Base-by-base conservation (phyloP, 495 filamentous ascomycete genomes). In the Massariosphaeria phaeospora region DNA sequence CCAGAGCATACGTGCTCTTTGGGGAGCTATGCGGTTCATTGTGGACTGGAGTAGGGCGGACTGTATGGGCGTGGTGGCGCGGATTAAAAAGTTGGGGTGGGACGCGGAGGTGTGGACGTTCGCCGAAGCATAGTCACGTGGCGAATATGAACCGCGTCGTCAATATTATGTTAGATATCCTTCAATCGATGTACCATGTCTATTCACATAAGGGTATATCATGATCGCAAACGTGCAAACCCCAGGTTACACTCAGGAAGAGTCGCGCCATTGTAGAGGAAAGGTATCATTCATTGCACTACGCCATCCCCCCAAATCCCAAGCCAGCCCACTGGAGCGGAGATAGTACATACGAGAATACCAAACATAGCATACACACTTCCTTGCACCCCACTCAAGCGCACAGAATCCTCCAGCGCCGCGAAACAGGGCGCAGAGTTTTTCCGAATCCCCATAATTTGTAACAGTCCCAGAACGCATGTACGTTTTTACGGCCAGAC, bases 1-100 rank as follows among this genome's bases (percentile, higher is more conserved):
- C 70, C 70, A 73, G 57, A 70, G 61, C 52, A 40, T 27, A 24
- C 52, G 61, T 39, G 55, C 53, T 54, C 52, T 55, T 42, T 38
- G 24, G 35, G 57, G 56, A 23, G 56, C 18, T 15, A 62, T 46
- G 11, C 34, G 7, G 24, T 49, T 52, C 55, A 61, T 63, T 26
- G 40, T 44, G 39, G 12, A n/a, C 1, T 2, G n/a, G 39, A 23
- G n/a, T 29, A 15, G 29, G 57, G 21, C 18, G 29, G 30, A 27
- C 51, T 44, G 50, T n/a, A 11, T n/a, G 27, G 17, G 38, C 3
- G 24, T 11, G 10, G 26, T 11, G 38, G n/a, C 12, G 23, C 3
- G 2, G 11, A 15, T 23, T 10, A 52, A 61, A 52, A 61, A 41
- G 45, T 51, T 48, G 47, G 34, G 56, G 46, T 29, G 45, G 25